Evolutionary conservation across 371 early-diverging fungal genomes (phyloP).

Genomic region (Mycotypha africana): DNA sequence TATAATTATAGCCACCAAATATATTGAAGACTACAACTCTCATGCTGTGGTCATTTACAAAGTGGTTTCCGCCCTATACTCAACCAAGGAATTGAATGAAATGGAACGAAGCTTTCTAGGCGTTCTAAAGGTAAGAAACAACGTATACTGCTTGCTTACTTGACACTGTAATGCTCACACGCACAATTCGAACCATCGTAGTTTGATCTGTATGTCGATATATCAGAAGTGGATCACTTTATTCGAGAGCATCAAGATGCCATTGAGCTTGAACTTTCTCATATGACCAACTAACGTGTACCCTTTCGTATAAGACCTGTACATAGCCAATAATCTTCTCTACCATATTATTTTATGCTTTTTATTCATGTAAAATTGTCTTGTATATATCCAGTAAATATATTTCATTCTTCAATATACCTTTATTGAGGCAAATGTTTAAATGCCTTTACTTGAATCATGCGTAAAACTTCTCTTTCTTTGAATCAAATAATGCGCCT

Average conservation of each 20-base stretch:
- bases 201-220: conserved; percentile 23
- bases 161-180: background rate
- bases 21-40: conserved; percentile 51
- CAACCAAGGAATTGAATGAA: conserved; percentile 52
- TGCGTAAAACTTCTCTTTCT: no score
- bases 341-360: no score
- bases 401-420: no score
- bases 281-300: background rate
- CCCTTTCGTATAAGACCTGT: no score
- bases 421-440: no score
- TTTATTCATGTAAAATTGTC: no score
- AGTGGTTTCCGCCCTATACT: conserved; percentile 42
- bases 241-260: conserved; percentile 19
- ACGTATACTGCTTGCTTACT: background rate
- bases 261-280: conserved; percentile 15
- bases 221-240: conserved; percentile 19
- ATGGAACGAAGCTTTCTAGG: conserved; percentile 46
- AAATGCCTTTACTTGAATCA: no score
- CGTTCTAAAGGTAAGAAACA: conserved; percentile 13
- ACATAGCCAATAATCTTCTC: no score
- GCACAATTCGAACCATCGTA: background rate
- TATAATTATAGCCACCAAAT: conserved; percentile 66
- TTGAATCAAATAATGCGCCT: no score
- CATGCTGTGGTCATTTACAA: conserved; percentile 26
- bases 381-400: no score